Percentiles rank a stretch among this genome's conserved stretches.
Conservation (phyloP, 2,329 filamentous ascomycete genomes). For the Escovopsis sp. region DNA sequence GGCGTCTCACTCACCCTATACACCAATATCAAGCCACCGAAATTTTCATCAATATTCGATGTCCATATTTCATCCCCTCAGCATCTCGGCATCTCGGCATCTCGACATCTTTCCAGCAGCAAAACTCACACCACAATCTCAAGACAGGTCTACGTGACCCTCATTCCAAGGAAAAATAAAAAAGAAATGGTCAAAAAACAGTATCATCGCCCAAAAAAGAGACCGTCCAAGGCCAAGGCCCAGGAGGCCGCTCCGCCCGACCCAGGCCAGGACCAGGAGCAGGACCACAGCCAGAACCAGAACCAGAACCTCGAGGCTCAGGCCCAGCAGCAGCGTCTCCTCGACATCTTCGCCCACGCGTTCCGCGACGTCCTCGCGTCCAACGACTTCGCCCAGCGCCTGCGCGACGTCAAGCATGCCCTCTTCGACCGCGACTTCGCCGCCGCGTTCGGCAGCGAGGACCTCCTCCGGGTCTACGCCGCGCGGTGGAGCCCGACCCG, state of each 20-base stretch:
- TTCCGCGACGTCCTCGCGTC: slow-evolving; percentile 39
- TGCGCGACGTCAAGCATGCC: slow-evolving; percentile 76
- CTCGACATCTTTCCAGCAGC: no score
- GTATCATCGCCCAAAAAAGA: not conserved
- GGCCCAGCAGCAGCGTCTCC: slow-evolving; percentile 47
- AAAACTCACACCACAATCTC: no score
- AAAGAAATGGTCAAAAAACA: not conserved
- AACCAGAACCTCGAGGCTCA: not conserved
- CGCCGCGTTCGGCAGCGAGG: slow-evolving; percentile 57
- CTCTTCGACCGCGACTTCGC: slow-evolving; percentile 77
- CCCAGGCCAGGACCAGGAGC: not conserved
- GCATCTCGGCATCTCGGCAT: no score
- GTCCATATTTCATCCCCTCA: no score
- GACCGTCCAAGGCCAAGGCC: not conserved
- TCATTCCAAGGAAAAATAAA: no score
- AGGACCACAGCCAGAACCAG: not conserved
- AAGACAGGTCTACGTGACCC: no score
- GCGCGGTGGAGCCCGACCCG: slow-evolving; percentile 81
- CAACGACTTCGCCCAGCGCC: slow-evolving; percentile 32
- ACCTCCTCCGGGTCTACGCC: slow-evolving; percentile 69
- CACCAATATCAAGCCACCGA: no score
- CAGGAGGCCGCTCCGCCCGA: no score
- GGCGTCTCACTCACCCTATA: no score
- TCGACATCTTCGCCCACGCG: slow-evolving; percentile 57
- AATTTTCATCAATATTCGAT: no score